These are phyloP conservation scores for Lodderomyces oxycetoniae DNA, from an alignment of 1,139 yeast species.

Conservation along the genomic window DNA sequence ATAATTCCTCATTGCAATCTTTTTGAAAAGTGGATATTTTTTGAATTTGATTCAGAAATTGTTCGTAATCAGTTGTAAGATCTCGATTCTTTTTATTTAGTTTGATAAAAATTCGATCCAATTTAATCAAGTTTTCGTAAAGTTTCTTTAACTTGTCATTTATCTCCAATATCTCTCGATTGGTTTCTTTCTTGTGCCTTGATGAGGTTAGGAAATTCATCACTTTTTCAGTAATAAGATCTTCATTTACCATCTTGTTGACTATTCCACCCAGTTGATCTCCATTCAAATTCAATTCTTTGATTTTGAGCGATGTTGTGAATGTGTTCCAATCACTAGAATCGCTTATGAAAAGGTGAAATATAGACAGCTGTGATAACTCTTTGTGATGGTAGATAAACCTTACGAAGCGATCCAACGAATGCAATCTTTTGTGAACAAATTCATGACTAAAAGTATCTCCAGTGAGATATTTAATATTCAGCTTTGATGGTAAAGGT, in stretches of 20 bases:
- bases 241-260: conserved; percentile 49
- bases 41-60: conserved; percentile 64
- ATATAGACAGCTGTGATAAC: conserved; percentile 64
- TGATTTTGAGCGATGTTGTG: conserved; percentile 55
- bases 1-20: conserved; percentile 12
- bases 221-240: conserved; percentile 73
- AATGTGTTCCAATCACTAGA: conserved; percentile 82
- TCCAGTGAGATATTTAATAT: conserved; percentile 91
- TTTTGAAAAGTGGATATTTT: conserved; percentile 54
- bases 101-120: conserved; percentile 73
- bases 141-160: conserved; percentile 77
- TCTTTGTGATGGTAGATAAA: conserved; percentile 72
- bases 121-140: conserved; percentile 73
- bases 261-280: conserved; percentile 24
- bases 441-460: conserved; percentile 80
- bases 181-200: conserved; percentile 59
- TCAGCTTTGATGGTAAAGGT: conserved; percentile 89
- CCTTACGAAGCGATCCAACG: conserved; percentile 70
- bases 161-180: conserved; percentile 77
- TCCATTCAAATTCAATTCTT: conserved; percentile 24
- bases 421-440: conserved; percentile 78
- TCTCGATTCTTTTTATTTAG: conserved; percentile 71
- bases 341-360: conserved; percentile 69
- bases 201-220: conserved; percentile 89
- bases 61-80: conserved; percentile 66